Base-by-base conservation (phyloP, 1,284 basidiomycete genomes). In the Dichomitus squalens region DNA sequence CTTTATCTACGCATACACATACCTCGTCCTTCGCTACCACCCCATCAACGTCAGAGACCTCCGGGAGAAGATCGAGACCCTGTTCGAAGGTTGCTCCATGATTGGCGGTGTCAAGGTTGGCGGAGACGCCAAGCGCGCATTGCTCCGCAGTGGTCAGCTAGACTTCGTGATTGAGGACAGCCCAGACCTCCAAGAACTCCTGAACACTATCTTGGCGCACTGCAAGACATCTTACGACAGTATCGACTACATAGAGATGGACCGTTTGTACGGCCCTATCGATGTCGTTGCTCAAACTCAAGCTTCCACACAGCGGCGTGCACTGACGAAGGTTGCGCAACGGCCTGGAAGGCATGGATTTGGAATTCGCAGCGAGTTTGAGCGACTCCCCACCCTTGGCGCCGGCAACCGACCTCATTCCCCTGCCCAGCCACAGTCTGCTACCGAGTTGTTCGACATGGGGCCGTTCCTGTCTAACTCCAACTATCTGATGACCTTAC, bases 1-100 rank as follows among this genome's bases (percentile, higher is more conserved):
- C 1, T 58, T 60, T 18, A 27, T 59, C 3, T 57, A 61, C n/a
- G 43, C 52, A 11, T 43, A 55, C 21, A 20, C 31, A 1, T 40
- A 48, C n/a, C 31, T 51, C 31, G 36, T 44, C 2, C 16, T 49
- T 6, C 57, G 49, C n/a, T 53, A 31, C 21, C 43, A 47, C 31
- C 2, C 1, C 21, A 40, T 16, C n/a, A 7, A 20, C 41, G 9
- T 49, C 4, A n/a, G n/a, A n/a, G 21, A 4, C n/a, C 4, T 14
- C 9, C 29, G 25, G 7, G 31, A 16, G 12, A 3, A 2, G 11
- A 12, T 35, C 21, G 9, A n/a, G 25, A 29, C 4, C 5, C 25
- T 44, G 16, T 44, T 44, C 16, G 41, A 44, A 16, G 25, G 25
- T 1, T 23, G 2, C 6, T 44, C 41, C 3, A 16, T 29, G 16